Evolutionary conservation across 495 filamentous ascomycete genomes (phyloP), one percentile per base, ranked within the genome.

Genomic region (Xylaria venustula): DNA sequence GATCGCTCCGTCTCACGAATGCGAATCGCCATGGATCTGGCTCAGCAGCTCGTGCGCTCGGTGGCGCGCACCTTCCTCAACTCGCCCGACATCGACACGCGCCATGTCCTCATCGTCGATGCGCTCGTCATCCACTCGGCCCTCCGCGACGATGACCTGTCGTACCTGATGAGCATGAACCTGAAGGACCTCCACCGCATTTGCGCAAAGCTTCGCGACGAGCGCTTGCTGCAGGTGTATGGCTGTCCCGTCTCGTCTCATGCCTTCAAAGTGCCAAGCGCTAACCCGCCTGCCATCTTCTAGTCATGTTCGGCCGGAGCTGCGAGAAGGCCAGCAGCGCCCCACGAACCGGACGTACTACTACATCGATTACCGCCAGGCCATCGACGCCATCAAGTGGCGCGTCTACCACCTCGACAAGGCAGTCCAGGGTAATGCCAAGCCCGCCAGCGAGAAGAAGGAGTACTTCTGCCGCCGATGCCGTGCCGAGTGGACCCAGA

Each of bases 311-410:
- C 88, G 93, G 14, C 83, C 85, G 32, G 93, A 97, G 67, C 77
- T 87, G 50, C 87, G 86, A 46, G 89, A 91, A 61, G 91, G 90
- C 30, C 88, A 91, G 44, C 87, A 89, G 60, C 89, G 91, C 11
- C 88, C 91, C 2, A 84, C 89, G 44, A 90, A 87, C 68, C 85
- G 90, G 44, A 96, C 93, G 52, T 97, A 96, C 78, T 99, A 95
- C 76, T 99, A 90, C 76, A 91, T 99, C 75, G 91, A 97, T 68
- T 92, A 94, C 66, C 91, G 93, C 54, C 90, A 89, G 37, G 90
- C 92, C 56, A 89, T 99, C 72, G 94, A 99, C 73, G 92, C 92
- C 14, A 92, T 97, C 79, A 99, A 99, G 68, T 99, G 89, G 79
- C 88, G 90, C 64, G 87, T 97, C 54, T 91, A 91, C 71, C 84